Conservation (phyloP, 495 filamentous ascomycete genomes). For the Pyrenopolyporus hunteri region DNA sequence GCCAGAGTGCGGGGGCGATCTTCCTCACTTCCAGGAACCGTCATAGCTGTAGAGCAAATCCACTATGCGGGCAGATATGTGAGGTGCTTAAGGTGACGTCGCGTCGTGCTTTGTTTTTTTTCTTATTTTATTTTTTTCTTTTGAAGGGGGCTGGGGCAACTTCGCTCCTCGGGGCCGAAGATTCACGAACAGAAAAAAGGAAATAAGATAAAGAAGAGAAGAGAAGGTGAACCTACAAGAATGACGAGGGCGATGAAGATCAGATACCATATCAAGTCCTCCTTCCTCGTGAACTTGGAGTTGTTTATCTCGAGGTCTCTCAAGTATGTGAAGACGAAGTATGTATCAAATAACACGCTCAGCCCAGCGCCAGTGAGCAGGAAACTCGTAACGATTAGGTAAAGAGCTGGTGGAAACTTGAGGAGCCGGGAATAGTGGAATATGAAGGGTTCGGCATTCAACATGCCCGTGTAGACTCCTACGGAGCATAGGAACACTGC, state of each 20-base stretch:
- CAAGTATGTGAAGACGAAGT: constrained; percentile 62
- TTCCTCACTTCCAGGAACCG: constrained; percentile 99
- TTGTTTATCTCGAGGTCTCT: constrained; percentile 50
- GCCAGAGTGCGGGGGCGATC: constrained; percentile 83
- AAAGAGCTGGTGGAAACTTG: constrained; percentile 64
- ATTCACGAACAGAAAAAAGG: too few relatives aligned
- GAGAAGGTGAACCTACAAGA: constrained; percentile 47
- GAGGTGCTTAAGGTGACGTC: constrained; percentile 60
- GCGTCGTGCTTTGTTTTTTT: too few relatives aligned
- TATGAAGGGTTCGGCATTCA: constrained; percentile 59
- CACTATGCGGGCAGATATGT: constrained; percentile 96
- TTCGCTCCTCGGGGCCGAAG: too few relatives aligned
- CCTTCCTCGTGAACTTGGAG: constrained; percentile 51
- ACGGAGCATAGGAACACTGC: constrained; percentile 68
- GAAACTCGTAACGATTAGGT: constrained; percentile 69
- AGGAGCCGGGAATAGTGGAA: constrained; percentile 64
- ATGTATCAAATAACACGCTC: constrained; percentile 79
- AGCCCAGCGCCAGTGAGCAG: constrained; percentile 69
- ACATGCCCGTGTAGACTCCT: constrained; percentile 63
- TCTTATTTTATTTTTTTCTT: too few relatives aligned
- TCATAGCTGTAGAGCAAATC: constrained; percentile 70
- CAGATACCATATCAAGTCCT: constrained; percentile 58
- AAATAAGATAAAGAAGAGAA: too few relatives aligned
- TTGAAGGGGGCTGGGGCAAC: too few relatives aligned
- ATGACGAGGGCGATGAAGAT: constrained; percentile 51